Evolutionary conservation across 2,329 filamentous ascomycete genomes (phyloP), one percentile per base, ranked within the genome.

Genomic region (Fusarium albosuccineum): DNA sequence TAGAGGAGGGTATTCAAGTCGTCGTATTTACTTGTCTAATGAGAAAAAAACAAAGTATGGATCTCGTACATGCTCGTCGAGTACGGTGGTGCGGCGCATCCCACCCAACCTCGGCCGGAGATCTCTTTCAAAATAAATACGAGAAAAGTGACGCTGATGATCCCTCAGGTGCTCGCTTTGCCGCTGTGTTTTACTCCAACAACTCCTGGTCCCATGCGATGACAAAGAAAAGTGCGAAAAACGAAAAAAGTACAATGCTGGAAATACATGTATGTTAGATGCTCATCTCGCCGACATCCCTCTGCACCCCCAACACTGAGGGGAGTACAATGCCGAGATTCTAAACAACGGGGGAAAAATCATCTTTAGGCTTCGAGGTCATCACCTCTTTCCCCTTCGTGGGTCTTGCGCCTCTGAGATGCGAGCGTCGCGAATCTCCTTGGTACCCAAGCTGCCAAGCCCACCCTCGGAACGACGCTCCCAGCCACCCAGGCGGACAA

Each of bases 351-450:
- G 9, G 22, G 64, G 64, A 46, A 13, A 48, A 53, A 26, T n/a
- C 16, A 30, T 42, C 44, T 56, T 6, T 39, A 26, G 16, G 39
- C 26, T 9, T 51, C 16, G 30, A 22, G 29, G n/a, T 29, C 16
- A 22, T 75, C 67, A 86, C 53, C 78, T 73, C 78, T 89, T 89
- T 63, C 90, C 87, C 68, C 91, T 86, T 74, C 94, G 87, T 44
- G 94, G 94, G 83, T 97, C 92, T 67, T 88, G 82, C 6, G 95
- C 94, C 78, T 97, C 94, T 50, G 89, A 85, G 74, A 87, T 89
- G 77, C 94, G 88, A 80, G 91, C 94, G 70, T 97, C 93, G 63
- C 96, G 87, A 76, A 94, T 88, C 84, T 98, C 95, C 81, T 94
- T 97, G 5, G 95, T 98, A 3, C 94, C 93, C 77, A 98, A 78